Evolutionary conservation across 345 rosid genomes (phyloP), one percentile per base, ranked within the genome.

Genomic region (Dimocarpus longan): DNA sequence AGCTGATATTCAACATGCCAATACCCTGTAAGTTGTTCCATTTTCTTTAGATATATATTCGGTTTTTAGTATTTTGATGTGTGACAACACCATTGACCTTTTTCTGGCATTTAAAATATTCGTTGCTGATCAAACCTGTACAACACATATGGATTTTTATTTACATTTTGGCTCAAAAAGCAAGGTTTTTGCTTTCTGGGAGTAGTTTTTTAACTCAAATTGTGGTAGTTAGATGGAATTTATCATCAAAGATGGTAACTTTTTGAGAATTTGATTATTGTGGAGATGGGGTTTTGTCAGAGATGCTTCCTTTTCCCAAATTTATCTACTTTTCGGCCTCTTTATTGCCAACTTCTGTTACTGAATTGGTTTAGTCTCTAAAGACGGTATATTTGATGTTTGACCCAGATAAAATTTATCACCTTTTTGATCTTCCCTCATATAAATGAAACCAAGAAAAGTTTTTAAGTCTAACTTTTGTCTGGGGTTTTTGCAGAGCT

Each of bases 1-100:
- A 83, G 92, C 87, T 64, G 93, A 90, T 80, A 80, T 90, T 56
- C 89, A 89, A 24, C 92, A 86, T 85, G 94, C 94, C 79, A 90
- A 90, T 80, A 82, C 67, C 80, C 75, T 89, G 94, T 90, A 81
- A 87, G 89, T 79, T 73, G 39, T 60, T 46, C 39, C 19, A 10
- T 43, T 28, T 28, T 66, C 26, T 1, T 39, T 0, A n/a, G 48
- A 16, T 13, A 22, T 21, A 15, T 40, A 21, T 26, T 10, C 21
- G 1, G 28, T 26, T 26, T 26, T 26, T 26, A 0, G 3, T 28
- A 12, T 44, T 8, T 18, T 66, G 1, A 9, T 26, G 48, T 52
- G n/a, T 57, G 21, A 40, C n/a, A 32, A 11, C 52, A 46, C 50
- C 22, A 62, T 42, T 43, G 6, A 13, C 13, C 21, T 16, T 74